These are phyloP conservation scores for Meripilus lineatus DNA, from an alignment of 1,284 basidiomycete genomes.

Conservation along the genomic window DNA sequence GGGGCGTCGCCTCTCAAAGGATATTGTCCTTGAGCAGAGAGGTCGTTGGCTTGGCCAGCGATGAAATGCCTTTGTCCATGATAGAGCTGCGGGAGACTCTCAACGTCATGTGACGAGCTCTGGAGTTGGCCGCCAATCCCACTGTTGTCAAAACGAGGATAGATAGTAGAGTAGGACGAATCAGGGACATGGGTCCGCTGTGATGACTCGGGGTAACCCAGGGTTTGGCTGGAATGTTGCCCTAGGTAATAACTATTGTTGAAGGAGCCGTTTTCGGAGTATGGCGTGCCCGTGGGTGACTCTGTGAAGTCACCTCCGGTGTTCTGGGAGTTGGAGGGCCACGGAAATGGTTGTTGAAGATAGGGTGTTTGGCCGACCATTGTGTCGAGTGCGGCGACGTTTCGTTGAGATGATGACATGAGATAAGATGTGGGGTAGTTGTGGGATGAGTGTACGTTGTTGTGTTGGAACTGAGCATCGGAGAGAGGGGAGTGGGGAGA, in stretches of 20 bases:
- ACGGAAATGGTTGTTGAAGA: constrained; percentile 14
- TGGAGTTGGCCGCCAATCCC: constrained; percentile 3
- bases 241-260: constrained; percentile 21
- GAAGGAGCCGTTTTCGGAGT: constrained; percentile 16
- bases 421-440: constrained; percentile 20
- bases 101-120: background rate
- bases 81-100: background rate
- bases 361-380: constrained; percentile 14
- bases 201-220: constrained; percentile 31
- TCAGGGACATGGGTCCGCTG: constrained; percentile 30
- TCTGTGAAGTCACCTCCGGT: constrained; percentile 16
- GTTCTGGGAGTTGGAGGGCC: constrained; percentile 20
- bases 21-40: background rate
- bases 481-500: constrained; percentile 16
- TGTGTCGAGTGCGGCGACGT: constrained; percentile 17
- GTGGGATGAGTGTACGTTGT: constrained; percentile 13
- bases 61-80: background rate
- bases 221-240: constrained; percentile 19
- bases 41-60: background rate
- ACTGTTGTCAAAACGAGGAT: constrained; percentile 21
- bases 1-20: no score
- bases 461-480: constrained; percentile 17
- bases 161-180: constrained; percentile 22
- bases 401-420: constrained; percentile 17
- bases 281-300: constrained; percentile 17